These are phyloP conservation scores for Pisolithus thermaeus DNA, from an alignment of 1,284 basidiomycete species.

Conservation along the genomic window DNA sequence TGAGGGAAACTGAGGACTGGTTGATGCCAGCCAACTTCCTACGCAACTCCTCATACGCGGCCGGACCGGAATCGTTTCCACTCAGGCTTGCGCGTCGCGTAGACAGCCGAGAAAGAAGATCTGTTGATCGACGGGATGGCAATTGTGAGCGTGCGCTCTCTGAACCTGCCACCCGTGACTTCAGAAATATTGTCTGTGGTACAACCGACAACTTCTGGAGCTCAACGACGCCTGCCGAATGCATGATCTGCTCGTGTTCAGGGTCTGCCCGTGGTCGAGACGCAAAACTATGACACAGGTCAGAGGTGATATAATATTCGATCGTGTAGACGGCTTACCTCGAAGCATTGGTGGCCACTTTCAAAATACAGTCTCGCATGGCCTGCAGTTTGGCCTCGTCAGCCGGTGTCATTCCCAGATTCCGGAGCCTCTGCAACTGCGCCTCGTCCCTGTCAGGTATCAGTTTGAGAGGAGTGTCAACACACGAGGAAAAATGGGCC, in stretches of 20 bases:
- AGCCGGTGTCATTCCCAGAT: constrained; percentile 72
- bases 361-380: constrained; percentile 84
- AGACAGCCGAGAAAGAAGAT: constrained; percentile 35
- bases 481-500: background rate
- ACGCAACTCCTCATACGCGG: constrained; percentile 70
- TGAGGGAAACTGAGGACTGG: constrained; percentile 58
- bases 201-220: constrained; percentile 86
- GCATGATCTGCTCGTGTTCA: constrained; percentile 59
- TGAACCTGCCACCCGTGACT: constrained; percentile 37
- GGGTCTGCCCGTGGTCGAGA: constrained; percentile 55
- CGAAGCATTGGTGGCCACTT: constrained; percentile 66
- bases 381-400: constrained; percentile 82
- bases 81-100: constrained; percentile 42
- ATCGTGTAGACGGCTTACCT: constrained; percentile 37
- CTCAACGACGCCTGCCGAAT: constrained; percentile 62
- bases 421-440: constrained; percentile 67
- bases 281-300: constrained; percentile 47
- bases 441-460: constrained; percentile 57
- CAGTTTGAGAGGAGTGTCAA: background rate
- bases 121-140: constrained; percentile 21
- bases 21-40: constrained; percentile 66
- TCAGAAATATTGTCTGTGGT: constrained; percentile 93
- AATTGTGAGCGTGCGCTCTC: constrained; percentile 37
- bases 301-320: background rate
- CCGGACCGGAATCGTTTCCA: constrained; percentile 40